phyloP scores from a whole-genome alignment of 441 rosid genomes.

The Adansonia grandidieri region DNA sequence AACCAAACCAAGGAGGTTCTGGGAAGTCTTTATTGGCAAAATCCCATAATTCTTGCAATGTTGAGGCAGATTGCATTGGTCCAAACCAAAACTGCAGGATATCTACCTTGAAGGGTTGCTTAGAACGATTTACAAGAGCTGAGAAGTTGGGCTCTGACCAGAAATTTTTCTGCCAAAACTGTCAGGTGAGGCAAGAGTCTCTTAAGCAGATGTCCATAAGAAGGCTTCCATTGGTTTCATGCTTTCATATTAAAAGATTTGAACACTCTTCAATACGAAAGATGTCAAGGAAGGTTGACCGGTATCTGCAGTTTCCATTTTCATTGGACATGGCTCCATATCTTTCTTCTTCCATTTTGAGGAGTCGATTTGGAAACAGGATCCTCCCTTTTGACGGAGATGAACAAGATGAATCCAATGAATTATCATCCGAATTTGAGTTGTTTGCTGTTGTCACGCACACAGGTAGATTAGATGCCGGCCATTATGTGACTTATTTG shows the following conservation, averaged over 20 bases:
- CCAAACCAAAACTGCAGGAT: slow-evolving; percentile 42
- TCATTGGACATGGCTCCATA: slow-evolving; percentile 73
- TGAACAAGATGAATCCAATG: slow-evolving; percentile 55
- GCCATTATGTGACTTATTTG: slow-evolving; percentile 71
- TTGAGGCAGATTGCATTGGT: slow-evolving; percentile 46
- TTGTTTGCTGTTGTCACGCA: slow-evolving; percentile 79
- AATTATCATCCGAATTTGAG: slow-evolving; percentile 66
- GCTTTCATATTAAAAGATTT: slow-evolving; percentile 79
- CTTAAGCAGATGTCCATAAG: slow-evolving; percentile 81
- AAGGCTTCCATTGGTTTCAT: slow-evolving; percentile 74
- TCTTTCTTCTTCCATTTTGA: slow-evolving; percentile 73
- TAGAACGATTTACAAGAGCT: slow-evolving; percentile 69
- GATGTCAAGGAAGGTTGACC: slow-evolving; percentile 74
- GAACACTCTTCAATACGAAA: slow-evolving; percentile 66
- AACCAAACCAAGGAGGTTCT: slow-evolving; percentile 49
- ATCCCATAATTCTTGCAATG: slow-evolving; percentile 48
- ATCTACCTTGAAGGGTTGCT: slow-evolving; percentile 67
- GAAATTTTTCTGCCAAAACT: slow-evolving; percentile 80
- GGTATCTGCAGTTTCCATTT: slow-evolving; percentile 72
- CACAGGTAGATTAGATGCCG: slow-evolving; percentile 68
- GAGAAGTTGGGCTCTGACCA: slow-evolving; percentile 82
- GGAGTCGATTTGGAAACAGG: slow-evolving; percentile 70
- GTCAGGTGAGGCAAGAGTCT: slow-evolving; percentile 75
- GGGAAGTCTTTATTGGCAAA: slow-evolving; percentile 33
- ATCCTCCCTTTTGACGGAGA: slow-evolving; percentile 68